Evolutionary conservation across 768 basidiomycete genomes (phyloP).

Genomic region (Naematelia encephala): DNA sequence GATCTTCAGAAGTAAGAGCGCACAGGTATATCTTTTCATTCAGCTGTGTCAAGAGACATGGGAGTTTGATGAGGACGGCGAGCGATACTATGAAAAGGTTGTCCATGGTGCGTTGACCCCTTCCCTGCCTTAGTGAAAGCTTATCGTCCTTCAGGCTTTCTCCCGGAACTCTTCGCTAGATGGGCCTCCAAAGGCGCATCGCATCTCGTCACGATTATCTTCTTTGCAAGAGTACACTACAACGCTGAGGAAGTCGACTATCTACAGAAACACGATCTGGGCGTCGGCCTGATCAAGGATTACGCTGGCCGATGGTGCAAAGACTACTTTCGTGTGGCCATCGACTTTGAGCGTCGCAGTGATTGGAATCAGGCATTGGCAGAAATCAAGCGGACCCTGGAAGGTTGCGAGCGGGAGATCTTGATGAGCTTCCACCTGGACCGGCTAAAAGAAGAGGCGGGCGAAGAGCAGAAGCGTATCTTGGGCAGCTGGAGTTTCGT

Average conservation of each 20-base stretch:
- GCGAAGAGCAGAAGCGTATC: slow-evolving; percentile 41
- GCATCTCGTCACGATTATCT: slow-evolving; percentile 88
- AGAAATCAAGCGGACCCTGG: slow-evolving; percentile 70
- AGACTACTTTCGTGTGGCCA: slow-evolving; percentile 93
- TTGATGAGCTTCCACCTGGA: slow-evolving; percentile 81
- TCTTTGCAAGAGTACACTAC: slow-evolving; percentile 78
- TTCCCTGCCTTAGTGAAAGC: neutral
- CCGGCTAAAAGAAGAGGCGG: slow-evolving; percentile 18
- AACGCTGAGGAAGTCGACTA: slow-evolving; percentile 41
- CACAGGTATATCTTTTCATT: slow-evolving; percentile 88
- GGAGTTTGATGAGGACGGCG: slow-evolving; percentile 95
- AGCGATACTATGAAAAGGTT: slow-evolving; percentile 94
- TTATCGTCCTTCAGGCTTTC: slow-evolving; percentile 58
- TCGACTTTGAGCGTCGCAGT: slow-evolving; percentile 79
- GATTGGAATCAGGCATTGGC: slow-evolving; percentile 87
- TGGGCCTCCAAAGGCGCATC: slow-evolving; percentile 84
- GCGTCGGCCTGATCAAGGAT: slow-evolving; percentile 59
- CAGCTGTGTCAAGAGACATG: slow-evolving; percentile 94
- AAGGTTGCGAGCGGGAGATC: slow-evolving; percentile 83
- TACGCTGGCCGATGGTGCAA: slow-evolving; percentile 81
- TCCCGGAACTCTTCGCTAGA: slow-evolving; percentile 78
- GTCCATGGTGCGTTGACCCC: slow-evolving; percentile 61
- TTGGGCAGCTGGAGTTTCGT: slow-evolving; percentile 50
- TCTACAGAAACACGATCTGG: slow-evolving; percentile 31
- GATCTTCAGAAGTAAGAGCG: slow-evolving; percentile 84